These are phyloP conservation scores for Cubamyces sp. DNA, from an alignment of 768 basidiomycete genomes.

Conservation along the genomic window DNA sequence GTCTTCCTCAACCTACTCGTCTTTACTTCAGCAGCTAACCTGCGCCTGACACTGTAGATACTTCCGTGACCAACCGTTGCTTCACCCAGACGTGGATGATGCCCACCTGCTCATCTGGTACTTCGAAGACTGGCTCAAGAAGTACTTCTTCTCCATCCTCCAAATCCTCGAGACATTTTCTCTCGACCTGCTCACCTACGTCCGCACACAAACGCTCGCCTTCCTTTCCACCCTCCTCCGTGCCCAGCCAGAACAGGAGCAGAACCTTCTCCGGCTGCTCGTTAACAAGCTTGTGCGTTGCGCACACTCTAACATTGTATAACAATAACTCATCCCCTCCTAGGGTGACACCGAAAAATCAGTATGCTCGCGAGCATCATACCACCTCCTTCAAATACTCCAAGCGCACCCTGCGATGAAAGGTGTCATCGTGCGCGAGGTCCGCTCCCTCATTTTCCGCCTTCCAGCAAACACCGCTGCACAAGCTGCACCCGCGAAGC, in stretches of 20 bases:
- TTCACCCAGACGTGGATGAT: conserved; percentile 66
- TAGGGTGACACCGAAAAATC: conserved; percentile 90
- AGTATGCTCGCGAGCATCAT: conserved; percentile 87
- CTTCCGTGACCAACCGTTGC: conserved; percentile 85
- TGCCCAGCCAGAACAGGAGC: conserved; percentile 96
- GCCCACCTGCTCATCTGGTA: conserved; percentile 80
- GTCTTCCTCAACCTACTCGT: conserved; percentile 32
- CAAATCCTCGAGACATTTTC: conserved; percentile 90
- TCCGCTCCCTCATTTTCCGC: conserved; percentile 76
- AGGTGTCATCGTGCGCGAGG: conserved; percentile 82
- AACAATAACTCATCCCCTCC: not conserved
- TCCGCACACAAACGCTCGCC: conserved; percentile 81
- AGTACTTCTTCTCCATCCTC: conserved; percentile 91
- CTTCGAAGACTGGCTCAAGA: conserved; percentile 98
- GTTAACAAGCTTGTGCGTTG: conserved; percentile 87
- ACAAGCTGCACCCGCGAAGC: conserved; percentile 29
- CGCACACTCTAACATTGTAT: not conserved
- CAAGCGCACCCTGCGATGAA: conserved; percentile 96
- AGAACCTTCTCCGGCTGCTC: conserved; percentile 88
- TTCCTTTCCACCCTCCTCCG: conserved; percentile 80
- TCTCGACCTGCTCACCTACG: conserved; percentile 84
- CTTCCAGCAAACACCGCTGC: conserved; percentile 47
- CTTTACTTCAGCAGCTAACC: too few species aligned
- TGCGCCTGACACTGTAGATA: conserved; percentile 53
- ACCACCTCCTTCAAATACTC: conserved; percentile 86